phyloP scores from a whole-genome alignment of 805 yeast genomes.

The Candida glaebosa region DNA sequence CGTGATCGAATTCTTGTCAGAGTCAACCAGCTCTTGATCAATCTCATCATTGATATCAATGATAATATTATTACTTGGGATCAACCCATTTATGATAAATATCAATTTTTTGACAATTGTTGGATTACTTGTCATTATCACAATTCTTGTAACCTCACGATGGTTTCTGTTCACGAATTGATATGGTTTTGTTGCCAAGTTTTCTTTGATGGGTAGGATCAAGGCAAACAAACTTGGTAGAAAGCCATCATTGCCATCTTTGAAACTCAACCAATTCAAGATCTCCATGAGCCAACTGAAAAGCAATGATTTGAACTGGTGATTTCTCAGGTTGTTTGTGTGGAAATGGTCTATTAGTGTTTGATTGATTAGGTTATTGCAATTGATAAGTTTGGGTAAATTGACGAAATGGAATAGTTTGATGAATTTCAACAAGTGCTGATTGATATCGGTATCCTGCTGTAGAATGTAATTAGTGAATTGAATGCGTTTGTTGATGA shows the following conservation, averaged over 20 bases:
- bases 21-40: background rate
- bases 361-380: slow-evolving; percentile 35
- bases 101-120: slow-evolving; percentile 57
- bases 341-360: slow-evolving; percentile 8
- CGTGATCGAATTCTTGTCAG: background rate
- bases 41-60: background rate
- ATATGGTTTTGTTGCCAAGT: slow-evolving; percentile 33
- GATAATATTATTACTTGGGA: slow-evolving; percentile 22
- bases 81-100: slow-evolving; percentile 49
- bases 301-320: slow-evolving; percentile 31
- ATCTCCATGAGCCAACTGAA: slow-evolving; percentile 52
- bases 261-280: slow-evolving; percentile 52
- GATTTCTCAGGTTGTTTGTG: background rate
- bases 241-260: slow-evolving; percentile 46
- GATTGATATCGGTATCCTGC: slow-evolving; percentile 40
- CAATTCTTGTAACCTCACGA: slow-evolving; percentile 43
- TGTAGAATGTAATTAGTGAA: slow-evolving; percentile 40
- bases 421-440: slow-evolving; percentile 32
- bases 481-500: slow-evolving; percentile 30
- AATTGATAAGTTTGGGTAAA: slow-evolving; percentile 44
- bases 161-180: slow-evolving; percentile 17
- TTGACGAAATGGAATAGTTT: slow-evolving; percentile 39
- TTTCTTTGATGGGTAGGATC: slow-evolving; percentile 37
- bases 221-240: slow-evolving; percentile 46
- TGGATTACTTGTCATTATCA: slow-evolving; percentile 57